phyloP scores from a whole-genome alignment of 768 basidiomycete genomes.

The Leccinum sublutescens region DNA sequence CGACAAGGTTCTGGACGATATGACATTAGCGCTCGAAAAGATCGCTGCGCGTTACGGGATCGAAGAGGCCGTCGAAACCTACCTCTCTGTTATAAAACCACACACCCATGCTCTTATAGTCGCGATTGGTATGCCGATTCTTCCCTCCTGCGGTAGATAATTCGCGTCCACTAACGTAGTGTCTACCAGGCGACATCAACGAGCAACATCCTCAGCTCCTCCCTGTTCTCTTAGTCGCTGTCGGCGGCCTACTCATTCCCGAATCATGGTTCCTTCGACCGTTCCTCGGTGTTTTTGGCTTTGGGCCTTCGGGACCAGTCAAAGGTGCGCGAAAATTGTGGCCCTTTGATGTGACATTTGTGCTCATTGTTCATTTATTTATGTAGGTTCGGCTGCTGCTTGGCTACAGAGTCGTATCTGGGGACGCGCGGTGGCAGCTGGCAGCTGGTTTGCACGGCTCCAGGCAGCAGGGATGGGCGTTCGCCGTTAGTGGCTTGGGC shows the following conservation, averaged over 20 bases:
- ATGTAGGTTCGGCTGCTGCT: constrained; percentile 12
- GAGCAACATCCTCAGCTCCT: constrained; percentile 11
- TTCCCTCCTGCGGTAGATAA: neutral
- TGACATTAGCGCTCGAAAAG: neutral
- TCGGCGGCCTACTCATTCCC: constrained; percentile 9
- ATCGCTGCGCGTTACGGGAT: constrained; percentile 6
- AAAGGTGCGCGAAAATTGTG: constrained; percentile 9
- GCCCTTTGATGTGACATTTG: too few species aligned
- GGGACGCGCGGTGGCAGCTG: neutral
- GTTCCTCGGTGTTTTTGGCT: constrained; percentile 12
- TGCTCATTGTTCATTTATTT: neutral
- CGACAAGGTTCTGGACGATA: constrained; percentile 7
- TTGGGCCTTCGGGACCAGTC: constrained; percentile 14
- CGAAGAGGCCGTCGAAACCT: constrained; percentile 2
- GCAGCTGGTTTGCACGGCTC: constrained; percentile 16
- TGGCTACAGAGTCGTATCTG: constrained; percentile 7
- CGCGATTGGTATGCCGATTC: constrained; percentile 6
- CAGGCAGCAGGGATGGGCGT: constrained; percentile 14
- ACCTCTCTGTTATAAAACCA: constrained; percentile 6
- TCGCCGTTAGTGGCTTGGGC: constrained; percentile 4
- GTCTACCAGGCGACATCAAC: constrained; percentile 11
- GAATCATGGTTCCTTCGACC: constrained; percentile 17
- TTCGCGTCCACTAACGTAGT: neutral
- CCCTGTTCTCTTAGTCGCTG: constrained; percentile 1
- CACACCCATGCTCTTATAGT: constrained; percentile 8